Base-by-base conservation (phyloP, 2,329 filamentous ascomycete genomes). In the Pseudocercospora pini-densiflorae region DNA sequence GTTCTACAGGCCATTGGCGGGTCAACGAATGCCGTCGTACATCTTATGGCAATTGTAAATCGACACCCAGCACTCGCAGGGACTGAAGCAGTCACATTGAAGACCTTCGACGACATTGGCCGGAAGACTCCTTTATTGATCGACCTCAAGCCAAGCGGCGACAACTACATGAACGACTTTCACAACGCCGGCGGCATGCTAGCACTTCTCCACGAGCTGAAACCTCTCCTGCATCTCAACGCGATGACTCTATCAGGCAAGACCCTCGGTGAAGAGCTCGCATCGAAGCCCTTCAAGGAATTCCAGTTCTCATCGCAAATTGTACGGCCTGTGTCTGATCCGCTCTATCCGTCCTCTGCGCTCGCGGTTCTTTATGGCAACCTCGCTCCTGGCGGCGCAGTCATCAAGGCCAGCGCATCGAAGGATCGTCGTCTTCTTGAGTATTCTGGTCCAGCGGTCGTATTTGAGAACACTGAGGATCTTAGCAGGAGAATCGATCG, bases 101-200 rank as follows among this genome's bases (percentile, higher is more conserved):
- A 81, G 24, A 83, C 80, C 0, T 77, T 85, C 63, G 82, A 85
- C 57, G 80, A 83, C 4, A 81, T 85, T 36, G 84, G 84, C 3
- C 76, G 77, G 16, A 81, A 75, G 7, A 83, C 80, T 0, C 84
- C 84, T 0, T 72, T 86, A 0, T 71, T 85, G 5, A 77, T 85
- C 9, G 84, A 86, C 68, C 74, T 86, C n/a, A 85, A 86, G 65
- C 84, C 84, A 0, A 84, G 82, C 62, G 84, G 84, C 2, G 82
- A 84, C 65, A 84, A 84, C 65, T 85, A 85, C 69, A 85, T 85
- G 83, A 82, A 79, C n/a, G 84, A 86, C 68, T 85, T 85, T 63
- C 83, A 85, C 68, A 84, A 85, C 65, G 82, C 83, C 0, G 84
- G 84, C 1, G 84, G 84, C 3, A 85, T 85, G 83, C 70, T 82